A percentile compares a stretch with the other conserved stretches of the same genome.
These are phyloP conservation scores for Corylus avellana DNA, from an alignment of 306 rosid genomes.

Conservation along the genomic window DNA sequence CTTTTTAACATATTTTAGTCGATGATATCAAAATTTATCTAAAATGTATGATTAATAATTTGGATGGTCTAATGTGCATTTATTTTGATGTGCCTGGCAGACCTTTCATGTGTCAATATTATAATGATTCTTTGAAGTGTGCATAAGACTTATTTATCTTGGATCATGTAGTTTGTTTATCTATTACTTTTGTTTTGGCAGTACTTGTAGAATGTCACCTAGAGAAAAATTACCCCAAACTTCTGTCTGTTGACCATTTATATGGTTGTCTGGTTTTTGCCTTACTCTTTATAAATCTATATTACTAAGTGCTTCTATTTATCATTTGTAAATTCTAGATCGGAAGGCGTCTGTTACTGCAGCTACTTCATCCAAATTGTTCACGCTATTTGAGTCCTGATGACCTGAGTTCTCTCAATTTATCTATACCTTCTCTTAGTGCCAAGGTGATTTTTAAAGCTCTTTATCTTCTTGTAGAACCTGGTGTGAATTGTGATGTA, in stretches of 20 bases:
- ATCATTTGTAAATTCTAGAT: conserved; percentile 49
- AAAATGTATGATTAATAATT: neutral
- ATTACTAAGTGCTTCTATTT: conserved; percentile 20
- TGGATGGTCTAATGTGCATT: neutral
- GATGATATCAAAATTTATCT: conserved; percentile 11
- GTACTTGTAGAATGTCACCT: neutral
- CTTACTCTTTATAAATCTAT: neutral
- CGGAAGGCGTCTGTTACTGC: conserved; percentile 78
- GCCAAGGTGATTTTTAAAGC: conserved; percentile 53
- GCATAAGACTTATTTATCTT: neutral
- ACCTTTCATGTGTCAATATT: neutral
- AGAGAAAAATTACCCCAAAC: neutral
- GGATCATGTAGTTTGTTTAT: neutral
- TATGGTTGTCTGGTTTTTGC: conserved; percentile 12
- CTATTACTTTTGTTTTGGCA: neutral
- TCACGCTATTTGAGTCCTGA: conserved; percentile 83
- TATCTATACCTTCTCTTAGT: conserved; percentile 71
- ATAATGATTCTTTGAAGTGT: neutral
- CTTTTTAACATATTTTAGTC: conserved; percentile 8
- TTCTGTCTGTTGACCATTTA: neutral
- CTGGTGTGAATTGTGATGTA: conserved; percentile 5
- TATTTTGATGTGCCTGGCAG: neutral
- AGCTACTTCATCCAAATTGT: conserved; percentile 79
- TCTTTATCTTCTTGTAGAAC: conserved; percentile 10
- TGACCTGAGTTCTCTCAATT: conserved; percentile 67